Percentiles rank a stretch among this genome's conserved stretches.
phyloP scores from a whole-genome alignment of 164 flowering plant genomes.

The Liquidambar formosana region DNA sequence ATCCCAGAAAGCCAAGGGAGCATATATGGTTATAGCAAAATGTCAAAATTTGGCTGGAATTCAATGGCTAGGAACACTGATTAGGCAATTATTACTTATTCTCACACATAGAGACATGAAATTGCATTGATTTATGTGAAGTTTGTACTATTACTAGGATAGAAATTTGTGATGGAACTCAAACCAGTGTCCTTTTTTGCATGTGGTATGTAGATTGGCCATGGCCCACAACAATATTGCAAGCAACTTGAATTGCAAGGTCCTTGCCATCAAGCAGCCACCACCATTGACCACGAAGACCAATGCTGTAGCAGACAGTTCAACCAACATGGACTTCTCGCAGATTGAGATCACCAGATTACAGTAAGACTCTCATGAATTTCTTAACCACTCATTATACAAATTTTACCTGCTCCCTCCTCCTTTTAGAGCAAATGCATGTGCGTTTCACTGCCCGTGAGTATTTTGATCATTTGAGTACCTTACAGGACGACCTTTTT shows the following conservation, averaged over 20 bases:
- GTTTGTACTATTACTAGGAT: no score
- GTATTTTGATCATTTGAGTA: no score
- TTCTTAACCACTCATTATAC: not conserved
- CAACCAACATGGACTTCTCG: conserved; percentile 61
- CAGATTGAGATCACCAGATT: conserved; percentile 63
- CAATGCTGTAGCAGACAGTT: conserved; percentile 16
- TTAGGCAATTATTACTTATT: no score
- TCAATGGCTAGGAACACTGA: no score
- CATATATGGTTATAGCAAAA: no score
- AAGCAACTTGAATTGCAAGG: conserved; percentile 65
- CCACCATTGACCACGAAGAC: conserved; percentile 17
- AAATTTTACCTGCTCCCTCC: not conserved
- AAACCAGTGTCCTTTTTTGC: conserved; percentile 2
- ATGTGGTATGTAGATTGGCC: conserved; percentile 48
- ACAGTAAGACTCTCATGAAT: conserved; percentile 36
- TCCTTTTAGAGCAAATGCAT: not conserved
- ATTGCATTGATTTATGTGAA: no score
- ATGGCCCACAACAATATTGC: conserved; percentile 37
- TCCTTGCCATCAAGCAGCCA: conserved; percentile 75
- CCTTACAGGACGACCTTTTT: no score
- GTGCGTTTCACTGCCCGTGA: not conserved
- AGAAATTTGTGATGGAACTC: not conserved
- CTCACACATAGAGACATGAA: no score
- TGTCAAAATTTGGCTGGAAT: no score
- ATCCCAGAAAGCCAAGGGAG: no score